phyloP scores from a whole-genome alignment of 306 rosid genomes.

The Psophocarpus tetragonolobus region DNA sequence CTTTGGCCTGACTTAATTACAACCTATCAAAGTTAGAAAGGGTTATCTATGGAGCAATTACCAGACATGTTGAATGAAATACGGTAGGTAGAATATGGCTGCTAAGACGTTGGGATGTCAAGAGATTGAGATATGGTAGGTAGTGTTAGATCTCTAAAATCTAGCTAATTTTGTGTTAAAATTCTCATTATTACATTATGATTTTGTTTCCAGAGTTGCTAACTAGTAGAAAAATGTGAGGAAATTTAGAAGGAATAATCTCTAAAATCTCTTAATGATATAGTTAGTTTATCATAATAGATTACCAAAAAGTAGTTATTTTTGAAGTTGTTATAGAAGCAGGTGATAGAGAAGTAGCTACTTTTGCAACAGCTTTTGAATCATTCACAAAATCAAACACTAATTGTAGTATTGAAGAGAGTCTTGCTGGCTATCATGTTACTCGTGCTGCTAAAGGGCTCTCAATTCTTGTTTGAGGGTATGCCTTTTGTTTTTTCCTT shows the following conservation, averaged over 20 bases:
- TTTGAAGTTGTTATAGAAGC: constrained; percentile 87
- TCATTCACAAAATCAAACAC: constrained; percentile 85
- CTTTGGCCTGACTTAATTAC: not conserved
- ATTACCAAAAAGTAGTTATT: no score
- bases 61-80: not conserved
- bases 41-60: not conserved
- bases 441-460: constrained; percentile 74
- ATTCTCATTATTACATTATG: no score
- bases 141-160: no score
- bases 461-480: constrained; percentile 89
- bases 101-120: not conserved
- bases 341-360: constrained; percentile 84
- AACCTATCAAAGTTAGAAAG: not conserved
- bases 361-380: constrained; percentile 92
- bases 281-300: no score
- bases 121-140: no score
- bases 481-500: constrained; percentile 33
- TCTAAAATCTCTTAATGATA: no score
- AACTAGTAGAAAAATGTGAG: no score
- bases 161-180: no score
- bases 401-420: constrained; percentile 86
- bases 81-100: not conserved
- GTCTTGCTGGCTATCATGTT: constrained; percentile 71
- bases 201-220: no score
- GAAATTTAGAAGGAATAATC: no score